These are phyloP conservation scores for Sechiopsis laciniata DNA, from an alignment of 306 rosid genomes.

Conservation along the genomic window DNA sequence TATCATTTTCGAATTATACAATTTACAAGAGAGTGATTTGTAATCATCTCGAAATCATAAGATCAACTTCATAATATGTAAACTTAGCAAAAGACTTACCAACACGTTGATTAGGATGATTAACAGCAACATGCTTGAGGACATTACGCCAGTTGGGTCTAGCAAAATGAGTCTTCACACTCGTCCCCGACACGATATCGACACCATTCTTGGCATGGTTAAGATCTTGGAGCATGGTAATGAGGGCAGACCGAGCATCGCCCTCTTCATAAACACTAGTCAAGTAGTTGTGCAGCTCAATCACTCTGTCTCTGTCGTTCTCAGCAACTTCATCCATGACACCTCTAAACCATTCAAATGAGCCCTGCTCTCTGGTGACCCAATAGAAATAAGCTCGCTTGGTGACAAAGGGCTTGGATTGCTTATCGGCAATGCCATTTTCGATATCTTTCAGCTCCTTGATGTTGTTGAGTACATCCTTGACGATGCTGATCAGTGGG, in stretches of 20 bases:
- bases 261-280: constrained; percentile 92
- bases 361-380: constrained; percentile 92
- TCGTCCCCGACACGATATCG: constrained; percentile 73
- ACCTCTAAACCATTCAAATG: constrained; percentile 81
- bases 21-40: neutral
- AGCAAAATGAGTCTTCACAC: constrained; percentile 78
- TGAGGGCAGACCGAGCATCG: constrained; percentile 75
- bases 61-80: neutral
- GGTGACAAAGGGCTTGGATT: constrained; percentile 51
- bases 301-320: constrained; percentile 48
- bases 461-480: constrained; percentile 75
- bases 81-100: constrained; percentile 42
- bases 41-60: neutral
- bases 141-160: constrained; percentile 80
- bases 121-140: constrained; percentile 51
- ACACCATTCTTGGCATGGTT: constrained; percentile 76
- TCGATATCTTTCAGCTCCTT: constrained; percentile 52
- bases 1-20: too few relatives aligned
- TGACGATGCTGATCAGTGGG: constrained; percentile 70
- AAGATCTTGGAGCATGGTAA: constrained; percentile 79
- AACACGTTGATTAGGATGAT: constrained; percentile 56
- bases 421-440: constrained; percentile 37
- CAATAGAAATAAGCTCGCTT: constrained; percentile 80
- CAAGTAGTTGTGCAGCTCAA: constrained; percentile 78
- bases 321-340: constrained; percentile 85